phyloP scores from a whole-genome alignment of 164 flowering plant genomes.

The Buxus sempervirens region DNA sequence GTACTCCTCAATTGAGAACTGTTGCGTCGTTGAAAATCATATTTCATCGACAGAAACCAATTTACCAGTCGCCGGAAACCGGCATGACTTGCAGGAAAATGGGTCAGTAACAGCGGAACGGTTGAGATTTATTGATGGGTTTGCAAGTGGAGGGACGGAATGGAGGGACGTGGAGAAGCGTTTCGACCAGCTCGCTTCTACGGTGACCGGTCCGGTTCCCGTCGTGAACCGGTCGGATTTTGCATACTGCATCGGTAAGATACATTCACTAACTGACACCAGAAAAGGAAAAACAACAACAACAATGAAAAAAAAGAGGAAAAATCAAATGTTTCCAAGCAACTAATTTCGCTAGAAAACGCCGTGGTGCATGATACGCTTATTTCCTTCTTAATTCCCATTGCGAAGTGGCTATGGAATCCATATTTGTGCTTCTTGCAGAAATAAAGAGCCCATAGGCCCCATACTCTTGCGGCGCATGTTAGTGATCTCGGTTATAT shows the following conservation, averaged over 20 bases:
- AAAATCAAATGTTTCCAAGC: no score
- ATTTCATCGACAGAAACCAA: neutral
- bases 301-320: no score
- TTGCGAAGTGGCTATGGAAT: no score
- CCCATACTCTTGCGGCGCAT: neutral
- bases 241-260: constrained; percentile 36
- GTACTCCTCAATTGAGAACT: constrained; percentile 7
- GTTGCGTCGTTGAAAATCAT: neutral
- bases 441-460: neutral
- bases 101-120: constrained; percentile 8
- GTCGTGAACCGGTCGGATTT: constrained; percentile 28
- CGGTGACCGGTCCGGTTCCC: constrained; percentile 11
- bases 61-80: neutral
- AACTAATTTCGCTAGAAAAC: neutral
- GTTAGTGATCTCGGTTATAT: neutral
- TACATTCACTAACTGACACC: no score
- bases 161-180: constrained; percentile 38
- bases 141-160: constrained; percentile 3
- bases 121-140: constrained; percentile 21
- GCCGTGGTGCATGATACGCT: no score
- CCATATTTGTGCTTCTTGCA: no score
- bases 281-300: no score
- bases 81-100: neutral
- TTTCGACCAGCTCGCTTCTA: constrained; percentile 28
- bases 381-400: no score